Conservation (phyloP, 1,284 basidiomycete genomes). For the Xanthoconium separans region DNA sequence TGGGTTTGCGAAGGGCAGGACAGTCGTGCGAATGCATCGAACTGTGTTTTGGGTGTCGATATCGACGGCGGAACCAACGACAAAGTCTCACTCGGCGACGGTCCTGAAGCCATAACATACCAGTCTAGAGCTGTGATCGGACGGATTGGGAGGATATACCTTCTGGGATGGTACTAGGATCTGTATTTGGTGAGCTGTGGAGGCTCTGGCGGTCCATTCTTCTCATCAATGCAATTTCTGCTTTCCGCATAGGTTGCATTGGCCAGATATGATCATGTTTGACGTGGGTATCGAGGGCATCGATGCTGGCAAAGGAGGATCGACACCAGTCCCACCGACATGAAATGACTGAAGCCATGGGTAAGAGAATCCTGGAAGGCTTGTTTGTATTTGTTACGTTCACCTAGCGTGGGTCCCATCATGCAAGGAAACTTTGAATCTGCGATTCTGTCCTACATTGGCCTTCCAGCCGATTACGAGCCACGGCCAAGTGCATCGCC, state of each 20-base stretch:
- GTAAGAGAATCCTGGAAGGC: neutral
- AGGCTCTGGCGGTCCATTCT: constrained; percentile 36
- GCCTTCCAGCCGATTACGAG: constrained; percentile 51
- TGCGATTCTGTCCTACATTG: constrained; percentile 60
- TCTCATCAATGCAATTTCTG: constrained; percentile 32
- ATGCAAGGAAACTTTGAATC: constrained; percentile 36
- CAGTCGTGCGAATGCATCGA: constrained; percentile 15
- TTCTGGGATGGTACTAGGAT: constrained; percentile 13
- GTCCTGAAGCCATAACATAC: constrained; percentile 9
- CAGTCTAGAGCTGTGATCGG: constrained; percentile 3
- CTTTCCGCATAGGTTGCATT: constrained; percentile 34
- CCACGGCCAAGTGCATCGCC: constrained; percentile 62
- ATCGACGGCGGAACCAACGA: neutral
- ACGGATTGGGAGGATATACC: constrained; percentile 18
- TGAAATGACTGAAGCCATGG: constrained; percentile 6
- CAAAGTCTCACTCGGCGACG: constrained; percentile 1
- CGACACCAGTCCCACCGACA: constrained; percentile 55
- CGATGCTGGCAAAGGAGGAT: constrained; percentile 36
- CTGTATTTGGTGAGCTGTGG: constrained; percentile 27
- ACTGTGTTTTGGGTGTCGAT: neutral
- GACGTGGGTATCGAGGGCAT: constrained; percentile 45
- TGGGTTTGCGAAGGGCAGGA: constrained; percentile 35
- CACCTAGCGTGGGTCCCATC: neutral
- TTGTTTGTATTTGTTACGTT: constrained; percentile 29
- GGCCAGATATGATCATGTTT: constrained; percentile 45